Evolutionary conservation across 192 early-diverging fungal genomes (phyloP), one percentile per base, ranked within the genome.

Genomic region (Funneliformis mosseae): DNA sequence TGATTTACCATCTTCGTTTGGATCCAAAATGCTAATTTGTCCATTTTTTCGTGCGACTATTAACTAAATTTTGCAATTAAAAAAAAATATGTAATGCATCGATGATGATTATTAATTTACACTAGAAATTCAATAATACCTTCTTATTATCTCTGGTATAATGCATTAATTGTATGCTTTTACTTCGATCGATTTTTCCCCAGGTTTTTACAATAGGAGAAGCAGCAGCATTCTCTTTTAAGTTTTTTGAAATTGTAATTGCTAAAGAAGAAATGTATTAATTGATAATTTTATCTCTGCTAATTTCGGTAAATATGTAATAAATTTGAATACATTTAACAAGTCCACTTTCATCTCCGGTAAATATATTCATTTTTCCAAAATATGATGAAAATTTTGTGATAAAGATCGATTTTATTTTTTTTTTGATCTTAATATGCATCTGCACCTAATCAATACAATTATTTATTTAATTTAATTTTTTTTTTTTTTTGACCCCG

Each of bases 41-140:
- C 90, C 90, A 81, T 83, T 87, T 76, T 88, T 86, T 45, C 90
- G 83, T 25, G 88, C 90, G n/a, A 88, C 83, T 11, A 87, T 78
- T 28, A 91, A 59, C 83, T 89, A 81, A n/a, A 60, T 27, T 18
- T 33, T 39, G 42, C n/a, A 74, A 66, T 43, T 46, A 75, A 23
- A 42, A 75, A 72, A 43, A 18, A 48, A 27, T 64, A 16, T 41
- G 5, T 28, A 41, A 25, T 39, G 23, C 21, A 16, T 6, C 5
- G n/a, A 21, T 4, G 9, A 66, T 45, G 7, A 63, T 42, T 50
- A 10, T 68, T 66, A 5, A 80, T 45, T 64, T 63, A 48, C 33
- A 33, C 33, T 0, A 33, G 33, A 33, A 2, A 33, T 23, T 50
- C 8, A 10, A 68, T 50, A 18, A 39, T 60, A 82, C 81, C 67